phyloP scores from a whole-genome alignment of 257 asterid species.

The Przewalskia tangutica region DNA sequence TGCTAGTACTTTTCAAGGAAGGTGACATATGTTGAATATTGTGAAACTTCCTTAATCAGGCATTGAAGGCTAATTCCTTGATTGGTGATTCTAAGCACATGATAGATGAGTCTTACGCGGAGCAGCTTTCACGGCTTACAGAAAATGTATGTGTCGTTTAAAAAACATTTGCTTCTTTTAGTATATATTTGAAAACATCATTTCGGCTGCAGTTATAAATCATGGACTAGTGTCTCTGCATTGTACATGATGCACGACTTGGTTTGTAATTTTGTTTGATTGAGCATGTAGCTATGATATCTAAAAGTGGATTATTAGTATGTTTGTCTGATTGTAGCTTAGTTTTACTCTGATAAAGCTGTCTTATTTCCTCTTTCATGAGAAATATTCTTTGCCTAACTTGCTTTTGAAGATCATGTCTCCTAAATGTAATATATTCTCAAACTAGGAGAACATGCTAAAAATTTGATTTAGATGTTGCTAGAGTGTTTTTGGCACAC shows the following conservation, averaged over 20 bases:
- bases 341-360: too few species aligned
- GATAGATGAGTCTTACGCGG: slow-evolving; percentile 35
- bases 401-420: too few species aligned
- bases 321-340: too few species aligned
- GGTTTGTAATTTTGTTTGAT: too few species aligned
- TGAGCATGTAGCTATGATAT: too few species aligned
- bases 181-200: not conserved
- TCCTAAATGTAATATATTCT: too few species aligned
- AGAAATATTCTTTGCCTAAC: too few species aligned
- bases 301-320: too few species aligned
- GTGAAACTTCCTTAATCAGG: slow-evolving; percentile 25
- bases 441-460: too few species aligned
- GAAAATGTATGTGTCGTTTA: slow-evolving; percentile 28
- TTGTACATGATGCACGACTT: not conserved
- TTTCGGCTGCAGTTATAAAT: not conserved
- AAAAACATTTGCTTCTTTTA: too few species aligned
- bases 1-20: not conserved
- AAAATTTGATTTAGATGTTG: too few species aligned
- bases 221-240: not conserved
- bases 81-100: slow-evolving; percentile 34
- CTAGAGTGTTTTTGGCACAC: not conserved
- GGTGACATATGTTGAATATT: slow-evolving; percentile 19
- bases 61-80: slow-evolving; percentile 28
- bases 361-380: too few species aligned
- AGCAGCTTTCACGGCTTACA: slow-evolving; percentile 28